Evolutionary conservation across 345 rosid genomes (phyloP), one percentile per base, ranked within the genome.

Genomic region (Melaleuca quinquenervia): DNA sequence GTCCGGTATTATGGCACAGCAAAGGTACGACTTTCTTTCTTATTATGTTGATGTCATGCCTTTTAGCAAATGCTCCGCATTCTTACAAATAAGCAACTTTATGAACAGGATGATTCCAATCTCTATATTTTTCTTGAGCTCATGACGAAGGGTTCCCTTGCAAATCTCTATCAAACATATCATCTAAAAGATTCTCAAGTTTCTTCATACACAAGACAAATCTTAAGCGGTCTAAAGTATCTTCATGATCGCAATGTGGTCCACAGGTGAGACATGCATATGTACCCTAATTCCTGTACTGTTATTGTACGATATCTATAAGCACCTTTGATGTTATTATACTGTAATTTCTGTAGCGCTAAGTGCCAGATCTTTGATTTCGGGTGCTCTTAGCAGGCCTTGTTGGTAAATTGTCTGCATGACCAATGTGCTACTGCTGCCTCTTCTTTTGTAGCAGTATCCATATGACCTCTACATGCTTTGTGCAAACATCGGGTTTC

Each of bases 121-220:
- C 91, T 97, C 76, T 97, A 95, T 87, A 97, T 97, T 80, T 97
- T 96, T 86, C 94, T 97, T 16, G 98, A 97, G 93, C 92, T 95
- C 83, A 96, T 97, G 75, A 90, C 94, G 52, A 92, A 93, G 86
- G 98, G 98, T 85, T 96, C 99, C 82, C 98, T 97, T 82, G 80
- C 84, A 83, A 92, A 78, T 44, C 94, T 94, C 48, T 97, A 95
- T 90, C 88, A 85, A 82, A 92, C 70, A 84, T 95, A 94, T 82
- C 50, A 88, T 87, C 95, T 97, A 22, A 84, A 24, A 86, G 95
- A 96, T 87, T 95, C 98, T 82, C 94, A 91, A 85, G 97, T 93
- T 85, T 94, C 94, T 86, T 75, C 86, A 21, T 97, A 96, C 88
- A 97, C 99, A 21, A 94, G 96, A 87, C 98, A 97, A 86, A 97